These are phyloP conservation scores for Paramecium tetraurelia DNA, from an alignment of 73 alveolate genomes.

Conservation along the genomic window DNA sequence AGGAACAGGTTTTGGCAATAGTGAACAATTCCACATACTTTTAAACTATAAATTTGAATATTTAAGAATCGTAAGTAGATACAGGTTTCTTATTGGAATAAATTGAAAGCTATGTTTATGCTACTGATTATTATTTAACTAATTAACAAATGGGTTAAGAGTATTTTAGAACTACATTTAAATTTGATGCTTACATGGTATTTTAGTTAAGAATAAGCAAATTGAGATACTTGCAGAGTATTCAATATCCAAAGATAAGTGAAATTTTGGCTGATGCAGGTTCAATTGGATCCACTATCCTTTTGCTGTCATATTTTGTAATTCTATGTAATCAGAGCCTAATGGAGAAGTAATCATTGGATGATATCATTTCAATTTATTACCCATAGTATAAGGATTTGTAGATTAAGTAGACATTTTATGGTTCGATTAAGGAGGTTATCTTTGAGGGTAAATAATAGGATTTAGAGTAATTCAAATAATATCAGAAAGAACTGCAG, in stretches of 20 bases:
- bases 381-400: background rate
- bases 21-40: background rate
- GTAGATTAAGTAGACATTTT: background rate
- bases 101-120: background rate
- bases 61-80: background rate
- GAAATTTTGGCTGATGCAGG: constrained; percentile 2
- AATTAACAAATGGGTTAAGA: background rate
- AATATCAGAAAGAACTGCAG: background rate
- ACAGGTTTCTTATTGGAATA: background rate
- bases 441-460: background rate
- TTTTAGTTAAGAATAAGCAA: background rate
- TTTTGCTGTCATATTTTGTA: background rate
- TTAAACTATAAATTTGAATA: background rate
- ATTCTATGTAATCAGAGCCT: background rate
- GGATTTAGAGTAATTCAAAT: background rate
- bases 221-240: background rate
- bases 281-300: background rate
- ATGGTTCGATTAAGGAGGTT: background rate
- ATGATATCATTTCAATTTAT: background rate
- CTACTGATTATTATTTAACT: background rate
- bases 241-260: background rate
- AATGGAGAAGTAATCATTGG: background rate
- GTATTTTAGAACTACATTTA: background rate
- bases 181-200: background rate
- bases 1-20: background rate